Conservation (phyloP, 345 rosid genomes). For the Euphorbia peplus region DNA sequence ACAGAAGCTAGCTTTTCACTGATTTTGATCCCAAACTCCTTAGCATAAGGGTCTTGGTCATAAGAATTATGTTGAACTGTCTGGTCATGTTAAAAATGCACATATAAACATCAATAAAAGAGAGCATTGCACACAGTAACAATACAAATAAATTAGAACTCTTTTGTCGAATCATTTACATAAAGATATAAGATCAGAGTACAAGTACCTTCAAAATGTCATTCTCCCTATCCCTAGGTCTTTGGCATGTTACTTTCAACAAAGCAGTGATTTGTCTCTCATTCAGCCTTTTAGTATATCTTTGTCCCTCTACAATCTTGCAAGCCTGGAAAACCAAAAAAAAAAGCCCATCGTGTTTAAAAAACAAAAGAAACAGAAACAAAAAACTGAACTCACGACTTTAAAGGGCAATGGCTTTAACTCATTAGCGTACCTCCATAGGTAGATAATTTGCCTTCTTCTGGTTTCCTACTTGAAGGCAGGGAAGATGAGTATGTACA, state of each 20-base stretch:
- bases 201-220: conserved; percentile 65
- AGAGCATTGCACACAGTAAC: background rate
- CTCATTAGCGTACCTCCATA: conserved; percentile 66
- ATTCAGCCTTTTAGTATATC: conserved; percentile 87
- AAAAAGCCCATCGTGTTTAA: conserved; percentile 10
- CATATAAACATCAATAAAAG: background rate
- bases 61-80: conserved; percentile 89
- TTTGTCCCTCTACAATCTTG: conserved; percentile 96
- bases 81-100: conserved; percentile 36
- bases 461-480: conserved; percentile 99
- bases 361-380: background rate
- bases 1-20: conserved; percentile 90
- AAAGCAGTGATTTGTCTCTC: conserved; percentile 95
- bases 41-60: conserved; percentile 91
- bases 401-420: background rate
- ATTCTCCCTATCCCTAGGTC: conserved; percentile 89
- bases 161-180: background rate
- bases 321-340: conserved; percentile 57
- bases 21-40: conserved; percentile 92
- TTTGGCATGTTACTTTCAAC: conserved; percentile 89
- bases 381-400: background rate
- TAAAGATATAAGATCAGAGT: background rate
- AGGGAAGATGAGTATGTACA: conserved; percentile 86
- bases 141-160: background rate
- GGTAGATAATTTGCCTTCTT: conserved; percentile 96